Percentiles rank a stretch among this genome's conserved stretches.
phyloP scores from a whole-genome alignment of 495 filamentous ascomycete genomes.

The Talaromyces nanjingensis region DNA sequence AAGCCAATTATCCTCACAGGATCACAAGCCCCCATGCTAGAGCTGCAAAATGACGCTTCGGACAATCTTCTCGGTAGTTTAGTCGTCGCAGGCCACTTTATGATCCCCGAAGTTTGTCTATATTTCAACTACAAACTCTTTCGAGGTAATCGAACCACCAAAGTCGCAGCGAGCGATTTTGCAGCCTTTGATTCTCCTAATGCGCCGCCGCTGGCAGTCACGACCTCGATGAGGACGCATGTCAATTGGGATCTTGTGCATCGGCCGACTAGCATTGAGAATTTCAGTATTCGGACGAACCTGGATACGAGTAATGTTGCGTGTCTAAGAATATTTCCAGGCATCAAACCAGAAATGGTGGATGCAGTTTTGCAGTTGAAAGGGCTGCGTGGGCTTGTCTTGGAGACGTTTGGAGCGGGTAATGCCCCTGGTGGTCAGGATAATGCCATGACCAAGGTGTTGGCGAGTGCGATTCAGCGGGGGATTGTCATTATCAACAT shows the following conservation, averaged over 20 bases:
- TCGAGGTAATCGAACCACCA: constrained; percentile 84
- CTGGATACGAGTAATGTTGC: constrained; percentile 86
- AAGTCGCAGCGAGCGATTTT: constrained; percentile 81
- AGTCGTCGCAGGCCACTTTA: constrained; percentile 92
- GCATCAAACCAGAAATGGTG: constrained; percentile 92
- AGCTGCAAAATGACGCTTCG: constrained; percentile 90
- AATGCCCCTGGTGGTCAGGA: constrained; percentile 86
- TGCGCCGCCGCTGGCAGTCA: constrained; percentile 67
- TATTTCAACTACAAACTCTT: constrained; percentile 95
- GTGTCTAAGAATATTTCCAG: constrained; percentile 89
- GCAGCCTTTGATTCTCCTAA: constrained; percentile 86
- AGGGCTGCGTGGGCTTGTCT: constrained; percentile 71
- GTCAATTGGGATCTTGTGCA: constrained; percentile 79
- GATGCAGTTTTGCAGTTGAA: constrained; percentile 78
- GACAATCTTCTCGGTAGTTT: constrained; percentile 90
- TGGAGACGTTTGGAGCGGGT: constrained; percentile 94
- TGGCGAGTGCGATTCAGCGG: constrained; percentile 66
- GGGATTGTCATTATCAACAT: constrained; percentile 90
- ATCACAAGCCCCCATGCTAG: constrained; percentile 86
- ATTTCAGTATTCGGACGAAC: constrained; percentile 70
- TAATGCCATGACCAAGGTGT: constrained; percentile 71
- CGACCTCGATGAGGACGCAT: constrained; percentile 72
- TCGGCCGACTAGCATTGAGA: constrained; percentile 62
- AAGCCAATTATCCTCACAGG: constrained; percentile 91
- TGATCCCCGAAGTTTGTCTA: constrained; percentile 91